Percentiles rank a stretch among this genome's conserved stretches.
These are phyloP conservation scores for Buddleja alternifolia DNA, from an alignment of 257 asterid species.

Conservation along the genomic window DNA sequence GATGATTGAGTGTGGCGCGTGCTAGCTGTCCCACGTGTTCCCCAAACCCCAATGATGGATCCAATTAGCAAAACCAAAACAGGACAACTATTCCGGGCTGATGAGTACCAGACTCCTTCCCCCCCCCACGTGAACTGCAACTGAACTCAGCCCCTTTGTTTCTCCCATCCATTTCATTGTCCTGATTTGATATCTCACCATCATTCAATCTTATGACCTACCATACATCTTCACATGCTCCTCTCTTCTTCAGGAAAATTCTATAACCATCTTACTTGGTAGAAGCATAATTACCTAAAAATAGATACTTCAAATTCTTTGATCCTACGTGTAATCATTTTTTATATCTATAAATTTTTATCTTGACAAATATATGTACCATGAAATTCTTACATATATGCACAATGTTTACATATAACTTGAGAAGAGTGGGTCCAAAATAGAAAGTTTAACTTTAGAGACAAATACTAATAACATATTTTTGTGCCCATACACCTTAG, in stretches of 20 bases:
- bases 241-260: too few relatives aligned
- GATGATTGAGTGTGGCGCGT: slow-evolving; percentile 51
- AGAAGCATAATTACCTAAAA: too few relatives aligned
- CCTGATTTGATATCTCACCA: not conserved
- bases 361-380: too few relatives aligned
- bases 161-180: not conserved
- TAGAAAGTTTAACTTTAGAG: too few relatives aligned
- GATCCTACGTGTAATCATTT: too few relatives aligned
- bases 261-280: too few relatives aligned
- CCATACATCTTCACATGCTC: not conserved
- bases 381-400: not conserved
- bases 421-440: too few relatives aligned
- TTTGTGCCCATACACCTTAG: too few relatives aligned
- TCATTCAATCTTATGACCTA: not conserved
- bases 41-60: slow-evolving; percentile 54
- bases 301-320: too few relatives aligned
- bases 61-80: slow-evolving; percentile 43
- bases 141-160: slow-evolving; percentile 44
- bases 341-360: too few relatives aligned
- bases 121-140: slow-evolving; percentile 65
- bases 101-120: slow-evolving; percentile 60
- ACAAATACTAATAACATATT: too few relatives aligned
- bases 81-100: slow-evolving; percentile 46
- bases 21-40: slow-evolving; percentile 82
- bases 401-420: too few relatives aligned